Percentiles rank a stretch among this genome's conserved stretches.
Conservation (phyloP, 108 stramenopile species). For the Fistulifera pelliculosa region DNA sequence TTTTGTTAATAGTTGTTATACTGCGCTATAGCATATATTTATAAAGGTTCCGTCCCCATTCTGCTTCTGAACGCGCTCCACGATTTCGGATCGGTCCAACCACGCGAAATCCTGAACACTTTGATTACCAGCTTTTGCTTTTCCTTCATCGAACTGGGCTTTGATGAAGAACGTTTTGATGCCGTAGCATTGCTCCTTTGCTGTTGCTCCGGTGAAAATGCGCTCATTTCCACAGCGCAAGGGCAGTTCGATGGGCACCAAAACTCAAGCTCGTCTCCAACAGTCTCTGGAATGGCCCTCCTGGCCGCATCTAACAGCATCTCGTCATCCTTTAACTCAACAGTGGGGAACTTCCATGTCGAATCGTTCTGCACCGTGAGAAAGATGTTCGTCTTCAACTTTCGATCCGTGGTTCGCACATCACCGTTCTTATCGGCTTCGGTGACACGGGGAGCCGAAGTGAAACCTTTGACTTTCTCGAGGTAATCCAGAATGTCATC, state of each 20-base stretch:
- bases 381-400: conserved; percentile 55
- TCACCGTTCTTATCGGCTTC: conserved; percentile 66
- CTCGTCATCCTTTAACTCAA: conserved; percentile 37
- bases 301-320: conserved; percentile 45
- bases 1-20: too few species aligned
- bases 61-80: conserved; percentile 36
- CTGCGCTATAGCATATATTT: conserved; percentile 46
- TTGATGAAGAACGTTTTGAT: conserved; percentile 74
- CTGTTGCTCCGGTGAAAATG: conserved; percentile 18
- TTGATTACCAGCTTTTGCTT: conserved; percentile 19
- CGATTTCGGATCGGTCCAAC: conserved; percentile 62
- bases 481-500: not conserved
- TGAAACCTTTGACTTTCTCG: conserved; percentile 23
- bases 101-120: conserved; percentile 60
- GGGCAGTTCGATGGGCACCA: conserved; percentile 62
- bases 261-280: conserved; percentile 36
- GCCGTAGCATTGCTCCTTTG: conserved; percentile 33
- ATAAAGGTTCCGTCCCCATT: conserved; percentile 54
- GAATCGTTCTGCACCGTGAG: conserved; percentile 40
- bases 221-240: conserved; percentile 49
- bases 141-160: conserved; percentile 54
- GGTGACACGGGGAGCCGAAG: conserved; percentile 73
- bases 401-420: conserved; percentile 56
- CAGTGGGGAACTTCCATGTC: conserved; percentile 58
- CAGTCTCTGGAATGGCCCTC: conserved; percentile 13